Conservation (phyloP, 2,329 filamentous ascomycete genomes). For the Thermomyces lanuginosus region DNA sequence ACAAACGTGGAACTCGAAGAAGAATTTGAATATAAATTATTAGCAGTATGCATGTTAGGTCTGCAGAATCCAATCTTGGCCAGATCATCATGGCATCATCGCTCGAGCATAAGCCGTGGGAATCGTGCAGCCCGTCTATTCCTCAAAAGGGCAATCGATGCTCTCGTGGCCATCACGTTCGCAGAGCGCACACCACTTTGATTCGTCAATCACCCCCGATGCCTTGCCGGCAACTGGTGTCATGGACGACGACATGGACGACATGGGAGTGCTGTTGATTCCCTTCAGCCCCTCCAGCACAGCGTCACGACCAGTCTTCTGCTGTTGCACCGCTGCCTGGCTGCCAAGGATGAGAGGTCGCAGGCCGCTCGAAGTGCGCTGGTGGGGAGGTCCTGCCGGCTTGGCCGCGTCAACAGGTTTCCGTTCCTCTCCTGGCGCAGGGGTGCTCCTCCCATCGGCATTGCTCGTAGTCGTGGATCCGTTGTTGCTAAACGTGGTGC, state of each 20-base stretch:
- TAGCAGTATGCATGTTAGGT: too few relatives aligned
- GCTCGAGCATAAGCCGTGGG: conserved; percentile 26
- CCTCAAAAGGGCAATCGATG: conserved; percentile 85
- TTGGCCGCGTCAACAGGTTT: too few relatives aligned
- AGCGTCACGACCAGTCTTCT: conserved; percentile 25
- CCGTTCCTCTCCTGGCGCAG: too few relatives aligned
- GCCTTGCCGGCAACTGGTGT: conserved; percentile 62
- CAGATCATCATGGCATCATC: too few relatives aligned
- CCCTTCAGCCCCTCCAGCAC: conserved; percentile 28
- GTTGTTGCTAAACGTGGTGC: conserved; percentile 58
- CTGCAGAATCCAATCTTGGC: too few relatives aligned
- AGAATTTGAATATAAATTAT: too few relatives aligned
- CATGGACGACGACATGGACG: conserved; percentile 26
- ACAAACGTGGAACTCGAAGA: too few relatives aligned
- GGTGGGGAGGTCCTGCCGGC: too few relatives aligned
- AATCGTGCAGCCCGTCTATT: conserved; percentile 25
- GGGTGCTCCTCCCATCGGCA: conserved; percentile 8
- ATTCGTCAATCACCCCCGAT: conserved; percentile 59
- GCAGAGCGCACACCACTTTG: conserved; percentile 94
- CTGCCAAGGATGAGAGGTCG: too few relatives aligned
- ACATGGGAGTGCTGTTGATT: conserved; percentile 22
- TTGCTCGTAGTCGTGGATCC: conserved; percentile 5
- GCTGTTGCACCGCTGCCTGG: conserved; percentile 2
- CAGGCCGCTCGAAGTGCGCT: too few relatives aligned
- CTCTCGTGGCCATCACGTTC: conserved; percentile 94